A percentile compares a stretch with the other conserved stretches of the same genome.
These are phyloP conservation scores for Physaria fendleri DNA, from an alignment of 345 rosid species.

Conservation along the genomic window DNA sequence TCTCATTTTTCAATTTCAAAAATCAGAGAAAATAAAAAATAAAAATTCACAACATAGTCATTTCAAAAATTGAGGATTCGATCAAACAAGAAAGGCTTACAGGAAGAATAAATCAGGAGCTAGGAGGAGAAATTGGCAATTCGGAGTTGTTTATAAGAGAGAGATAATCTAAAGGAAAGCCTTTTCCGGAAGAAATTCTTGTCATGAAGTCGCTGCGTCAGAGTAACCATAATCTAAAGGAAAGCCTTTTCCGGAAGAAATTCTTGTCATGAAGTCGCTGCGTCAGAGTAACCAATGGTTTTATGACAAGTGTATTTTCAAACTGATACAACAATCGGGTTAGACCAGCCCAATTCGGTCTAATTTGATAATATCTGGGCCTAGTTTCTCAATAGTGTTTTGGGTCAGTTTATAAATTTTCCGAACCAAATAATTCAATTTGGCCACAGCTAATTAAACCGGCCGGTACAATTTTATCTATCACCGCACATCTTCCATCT, in stretches of 20 bases:
- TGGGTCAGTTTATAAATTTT: background rate
- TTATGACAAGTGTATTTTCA: background rate
- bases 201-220: too few relatives aligned
- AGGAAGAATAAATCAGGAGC: background rate
- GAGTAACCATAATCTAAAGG: background rate
- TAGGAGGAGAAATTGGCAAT: background rate
- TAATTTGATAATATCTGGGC: too few relatives aligned
- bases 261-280: background rate
- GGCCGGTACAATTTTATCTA: background rate
- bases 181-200: background rate
- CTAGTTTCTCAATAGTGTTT: too few relatives aligned
- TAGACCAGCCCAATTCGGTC: background rate
- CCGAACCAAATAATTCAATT: background rate
- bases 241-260: too few relatives aligned
- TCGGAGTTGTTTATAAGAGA: background rate
- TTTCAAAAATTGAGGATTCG: background rate
- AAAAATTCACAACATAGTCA: background rate
- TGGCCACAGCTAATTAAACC: background rate
- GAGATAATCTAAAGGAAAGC: background rate
- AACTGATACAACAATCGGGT: background rate
- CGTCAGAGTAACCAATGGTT: background rate
- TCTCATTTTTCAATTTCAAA: background rate
- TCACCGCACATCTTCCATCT: constrained; percentile 14
- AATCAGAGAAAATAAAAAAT: background rate
- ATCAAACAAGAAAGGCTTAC: background rate